A percentile compares a stretch with the other conserved stretches of the same genome.
Conservation (phyloP, 176 grass and related monocot genomes). For the Aegilops umbellulata region DNA sequence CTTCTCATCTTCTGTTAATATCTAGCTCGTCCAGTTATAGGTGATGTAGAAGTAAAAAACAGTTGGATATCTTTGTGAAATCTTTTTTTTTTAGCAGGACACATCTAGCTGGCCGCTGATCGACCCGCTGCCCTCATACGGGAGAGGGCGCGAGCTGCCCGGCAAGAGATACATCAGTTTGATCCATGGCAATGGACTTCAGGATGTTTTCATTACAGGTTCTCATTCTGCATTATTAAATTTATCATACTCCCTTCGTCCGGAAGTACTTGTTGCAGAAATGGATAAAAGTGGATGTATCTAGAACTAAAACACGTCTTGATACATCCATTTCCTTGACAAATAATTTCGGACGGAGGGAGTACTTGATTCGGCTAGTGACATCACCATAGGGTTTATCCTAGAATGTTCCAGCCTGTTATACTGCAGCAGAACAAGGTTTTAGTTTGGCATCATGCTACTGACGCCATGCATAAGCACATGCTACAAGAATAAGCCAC, state of each 20-base stretch:
- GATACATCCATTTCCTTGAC: too few species aligned
- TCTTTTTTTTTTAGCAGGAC: constrained; percentile 46
- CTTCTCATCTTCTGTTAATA: neutral
- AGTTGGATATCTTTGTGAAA: neutral
- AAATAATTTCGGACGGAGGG: too few species aligned
- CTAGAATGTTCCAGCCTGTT: neutral
- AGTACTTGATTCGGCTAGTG: neutral
- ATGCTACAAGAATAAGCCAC: neutral
- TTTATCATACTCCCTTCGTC: too few species aligned
- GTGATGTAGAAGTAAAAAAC: neutral
- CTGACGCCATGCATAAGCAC: neutral
- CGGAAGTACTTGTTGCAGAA: too few species aligned
- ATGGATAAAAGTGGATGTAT: too few species aligned
- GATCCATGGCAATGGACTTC: constrained; percentile 75
- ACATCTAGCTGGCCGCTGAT: constrained; percentile 76
- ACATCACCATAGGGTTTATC: neutral
- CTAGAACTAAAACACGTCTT: too few species aligned
- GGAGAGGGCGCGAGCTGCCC: constrained; percentile 78
- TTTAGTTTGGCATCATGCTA: neutral
- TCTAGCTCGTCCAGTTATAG: neutral
- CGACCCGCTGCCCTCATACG: constrained; percentile 83
- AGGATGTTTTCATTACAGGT: constrained; percentile 97
- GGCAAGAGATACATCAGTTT: constrained; percentile 88
- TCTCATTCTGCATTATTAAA: neutral
- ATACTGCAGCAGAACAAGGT: neutral